Percentiles rank a stretch among this genome's conserved stretches.
These are phyloP conservation scores for Agrocybe pediades DNA, from an alignment of 768 basidiomycete species.

Conservation along the genomic window DNA sequence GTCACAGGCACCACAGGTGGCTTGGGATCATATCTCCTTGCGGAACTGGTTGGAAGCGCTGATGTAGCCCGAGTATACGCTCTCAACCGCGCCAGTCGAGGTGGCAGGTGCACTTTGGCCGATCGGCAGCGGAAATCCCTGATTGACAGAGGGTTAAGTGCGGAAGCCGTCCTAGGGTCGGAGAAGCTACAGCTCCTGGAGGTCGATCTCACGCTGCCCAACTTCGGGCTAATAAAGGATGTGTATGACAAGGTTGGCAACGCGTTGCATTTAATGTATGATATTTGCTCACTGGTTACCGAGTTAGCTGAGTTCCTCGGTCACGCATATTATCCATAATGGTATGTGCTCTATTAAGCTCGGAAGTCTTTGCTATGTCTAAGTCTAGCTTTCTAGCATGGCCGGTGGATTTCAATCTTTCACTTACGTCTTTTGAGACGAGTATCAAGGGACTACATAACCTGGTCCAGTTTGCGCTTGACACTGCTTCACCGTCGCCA, in stretches of 20 bases:
- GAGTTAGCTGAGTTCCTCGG: constrained; percentile 2
- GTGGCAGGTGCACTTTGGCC: not conserved
- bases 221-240: constrained; percentile 3
- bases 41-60: constrained; percentile 23
- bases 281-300: not conserved
- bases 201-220: not conserved
- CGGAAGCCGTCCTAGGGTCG: not conserved
- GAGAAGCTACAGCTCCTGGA: constrained; percentile 5
- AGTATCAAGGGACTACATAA: constrained; percentile 41
- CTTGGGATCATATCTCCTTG: constrained; percentile 35
- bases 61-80: constrained; percentile 30
- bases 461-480: constrained; percentile 38
- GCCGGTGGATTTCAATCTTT: constrained; percentile 50
- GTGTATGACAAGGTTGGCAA: constrained; percentile 4
- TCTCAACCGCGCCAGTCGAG: constrained; percentile 28
- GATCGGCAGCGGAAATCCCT: constrained; percentile 9
- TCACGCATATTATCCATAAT: constrained; percentile 14
- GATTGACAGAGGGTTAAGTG: not conserved
- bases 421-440: constrained; percentile 44
- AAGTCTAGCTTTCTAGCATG: constrained; percentile 37
- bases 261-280: not conserved
- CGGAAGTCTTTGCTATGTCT: no score
- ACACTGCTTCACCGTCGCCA: constrained; percentile 16
- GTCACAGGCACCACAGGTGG: constrained; percentile 39
- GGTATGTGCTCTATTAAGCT: no score